Evolutionary conservation across 83 land plant genomes (phyloP), one percentile per base, ranked within the genome.

Genomic region (Isoetes engelmannii): DNA sequence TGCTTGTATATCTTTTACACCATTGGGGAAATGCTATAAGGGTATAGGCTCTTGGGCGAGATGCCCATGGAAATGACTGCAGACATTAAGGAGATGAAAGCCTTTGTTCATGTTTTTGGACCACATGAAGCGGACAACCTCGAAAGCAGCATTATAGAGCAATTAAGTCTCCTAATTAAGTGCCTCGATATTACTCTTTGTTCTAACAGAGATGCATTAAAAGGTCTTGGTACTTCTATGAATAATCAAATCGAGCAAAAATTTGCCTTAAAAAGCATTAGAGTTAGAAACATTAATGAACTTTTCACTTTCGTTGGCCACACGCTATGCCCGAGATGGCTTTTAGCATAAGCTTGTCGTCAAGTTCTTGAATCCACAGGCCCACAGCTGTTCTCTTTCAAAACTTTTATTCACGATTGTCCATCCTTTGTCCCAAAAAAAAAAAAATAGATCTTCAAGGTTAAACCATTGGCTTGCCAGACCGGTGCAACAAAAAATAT

Each of bases 81-180:
- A 45, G 85, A 87, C 74, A 53, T 87, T 9, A 61, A 72, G 46
- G 99, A 96, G 75, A 71, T 96, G 43, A 86, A 92, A 77, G 84
- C 99, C 9, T 92, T 92, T 79, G 87, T 84, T 58, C 87, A 89
- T 19, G 60, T 87, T 7, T 96, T 96, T 82, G 99, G 99, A 63
- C 84, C 86, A n/a, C 92, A 96, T 72, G 99, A 97, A 19, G 93
- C 87, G 51, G 97, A 96, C 67, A 84, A 82, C 79, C 80, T 96
- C 37, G 85, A 84, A 44, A 77, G 81, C 21, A 77, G 86, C 79
- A 62, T 96, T 61, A 82, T 75, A 54, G 92, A 81, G 48, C 95
- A 91, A 57, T 80, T 85, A 43, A 80, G 86, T 61, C 85, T 89
- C 9, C 83, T 96, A 17, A 69, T 92, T 10, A 87, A 84, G 50